Percentiles rank a stretch among this genome's conserved stretches.
phyloP scores from a whole-genome alignment of 305 asterid genomes.

The Solanum hybrid region DNA sequence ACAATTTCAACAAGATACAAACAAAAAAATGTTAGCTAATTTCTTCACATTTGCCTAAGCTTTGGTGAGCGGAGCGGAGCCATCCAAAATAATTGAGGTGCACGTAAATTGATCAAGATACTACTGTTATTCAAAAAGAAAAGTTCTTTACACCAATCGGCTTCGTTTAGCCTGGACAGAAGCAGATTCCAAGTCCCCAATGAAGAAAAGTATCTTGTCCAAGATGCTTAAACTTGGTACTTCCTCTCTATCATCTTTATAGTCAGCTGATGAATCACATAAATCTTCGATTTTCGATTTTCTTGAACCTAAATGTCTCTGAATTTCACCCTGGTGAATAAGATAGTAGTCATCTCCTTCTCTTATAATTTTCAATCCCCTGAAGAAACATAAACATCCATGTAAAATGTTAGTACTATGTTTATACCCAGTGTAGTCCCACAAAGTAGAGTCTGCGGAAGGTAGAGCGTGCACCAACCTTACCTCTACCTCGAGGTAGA shows the following conservation, averaged over 20 bases:
- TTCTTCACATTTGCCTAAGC: neutral
- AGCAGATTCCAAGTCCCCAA: constrained; percentile 71
- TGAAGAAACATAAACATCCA: constrained; percentile 6
- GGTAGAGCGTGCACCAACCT: neutral
- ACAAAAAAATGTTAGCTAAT: neutral
- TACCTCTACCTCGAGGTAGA: neutral
- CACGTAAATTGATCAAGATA: neutral
- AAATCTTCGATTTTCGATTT: constrained; percentile 7
- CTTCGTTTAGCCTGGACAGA: constrained; percentile 44
- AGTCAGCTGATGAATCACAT: neutral
- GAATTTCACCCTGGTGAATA: constrained; percentile 67
- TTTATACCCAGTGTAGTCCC: neutral
- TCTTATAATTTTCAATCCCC: constrained; percentile 79
- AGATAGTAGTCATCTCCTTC: constrained; percentile 70
- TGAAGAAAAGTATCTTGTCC: constrained; percentile 67
- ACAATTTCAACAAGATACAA: neutral
- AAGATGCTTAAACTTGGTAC: constrained; percentile 32
- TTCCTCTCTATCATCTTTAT: constrained; percentile 15
- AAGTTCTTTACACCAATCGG: constrained; percentile 24
- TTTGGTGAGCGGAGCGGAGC: neutral
- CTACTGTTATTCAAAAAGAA: neutral
- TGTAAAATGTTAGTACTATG: neutral
- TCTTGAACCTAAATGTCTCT: constrained; percentile 54
- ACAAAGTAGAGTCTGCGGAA: neutral
- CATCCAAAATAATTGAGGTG: neutral